Evolutionary conservation across 257 asterid genomes (phyloP), one percentile per base, ranked within the genome.

Genomic region (Plantago ovata): DNA sequence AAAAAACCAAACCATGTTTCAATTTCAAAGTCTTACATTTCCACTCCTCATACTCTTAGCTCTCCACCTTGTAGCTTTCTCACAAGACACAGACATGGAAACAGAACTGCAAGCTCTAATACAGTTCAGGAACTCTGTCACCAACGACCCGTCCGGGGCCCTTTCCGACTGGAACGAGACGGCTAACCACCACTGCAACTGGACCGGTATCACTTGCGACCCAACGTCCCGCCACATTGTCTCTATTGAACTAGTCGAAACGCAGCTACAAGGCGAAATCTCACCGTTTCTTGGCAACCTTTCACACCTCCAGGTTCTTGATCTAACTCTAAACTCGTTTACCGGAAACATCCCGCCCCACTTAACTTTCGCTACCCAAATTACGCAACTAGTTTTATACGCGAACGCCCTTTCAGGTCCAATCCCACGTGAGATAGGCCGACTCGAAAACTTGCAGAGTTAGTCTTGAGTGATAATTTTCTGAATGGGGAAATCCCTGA

Each of bases 241-340:
- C 14, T 80, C 91, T 57, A 75, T 90, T 58, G 65, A 94, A 0
- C 72, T 90, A 0, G 45, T 68, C 6, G 88, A 74, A 62, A 77
- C 38, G 20, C 79, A 75, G 36, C 87, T 89, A 58, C 47, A 55
- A 11, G 94, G 95, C 13, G 3, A 16, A 43, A 64, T 86, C 52
- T 82, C 95, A 18, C 86, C 90, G 0, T 75, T 60, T 61, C 53
- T 86, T 1, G 95, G 84, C 33, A 86, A 84, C 74, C 86, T 86
- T 60, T 75, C 95, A 21, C 18, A 53, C 16, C 90, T 86, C 80
- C 88, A 80, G 83, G 76, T 84, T 70, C 86, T 90, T 61, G 97
- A 90, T 62, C 74, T 90, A 14, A 53, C 95, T 59, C 69, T 61
- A 8, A 90, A 90, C 82, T 79, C 82, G 4, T 79, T 89, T 80